A percentile compares a stretch with the other conserved stretches of the same genome.
Evolutionary conservation across 129 eudicot species (phyloP).

Genomic region (Flaveria brownii): DNA sequence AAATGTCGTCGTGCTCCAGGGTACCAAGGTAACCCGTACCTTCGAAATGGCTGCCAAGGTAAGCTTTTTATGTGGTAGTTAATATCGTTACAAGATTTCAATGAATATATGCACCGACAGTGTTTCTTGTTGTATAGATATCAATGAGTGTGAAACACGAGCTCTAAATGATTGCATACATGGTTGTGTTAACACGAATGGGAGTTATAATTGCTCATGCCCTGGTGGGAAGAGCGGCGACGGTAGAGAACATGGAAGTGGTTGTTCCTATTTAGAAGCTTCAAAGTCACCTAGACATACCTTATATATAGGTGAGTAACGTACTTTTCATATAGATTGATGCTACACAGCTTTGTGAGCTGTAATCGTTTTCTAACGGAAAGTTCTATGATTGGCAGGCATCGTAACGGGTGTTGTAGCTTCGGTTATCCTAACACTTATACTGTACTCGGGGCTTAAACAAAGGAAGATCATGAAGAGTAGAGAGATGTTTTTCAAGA

Average conservation of each 20-base stretch:
- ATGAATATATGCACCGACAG: background rate
- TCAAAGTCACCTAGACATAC: background rate
- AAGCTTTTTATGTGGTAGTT: background rate
- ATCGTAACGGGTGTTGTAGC: too few species aligned
- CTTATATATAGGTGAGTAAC: constrained; percentile 1
- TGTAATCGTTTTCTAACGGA: too few species aligned
- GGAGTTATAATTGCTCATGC: constrained; percentile 27
- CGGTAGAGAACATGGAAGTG: constrained; percentile 18
- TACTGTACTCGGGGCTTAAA: too few species aligned
- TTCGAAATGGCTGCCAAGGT: constrained; percentile 32
- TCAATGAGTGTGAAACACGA: constrained; percentile 24
- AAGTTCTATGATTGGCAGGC: too few species aligned
- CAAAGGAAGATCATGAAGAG: too few species aligned
- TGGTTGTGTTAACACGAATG: constrained; percentile 17
- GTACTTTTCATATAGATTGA: too few species aligned
- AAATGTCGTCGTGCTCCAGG: constrained; percentile 24
- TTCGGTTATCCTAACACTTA: too few species aligned
- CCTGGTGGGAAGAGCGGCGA: constrained; percentile 21
- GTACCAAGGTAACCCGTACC: constrained; percentile 22
- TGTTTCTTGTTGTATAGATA: constrained; percentile 12
- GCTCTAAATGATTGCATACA: constrained; percentile 12
- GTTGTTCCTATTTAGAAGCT: constrained; percentile 9
- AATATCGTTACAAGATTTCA: background rate
- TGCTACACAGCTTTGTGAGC: too few species aligned
- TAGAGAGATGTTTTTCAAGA: too few species aligned